Evolutionary conservation across 2,329 filamentous ascomycete species (phyloP).

Genomic region (Trichoderma brevicompactum): DNA sequence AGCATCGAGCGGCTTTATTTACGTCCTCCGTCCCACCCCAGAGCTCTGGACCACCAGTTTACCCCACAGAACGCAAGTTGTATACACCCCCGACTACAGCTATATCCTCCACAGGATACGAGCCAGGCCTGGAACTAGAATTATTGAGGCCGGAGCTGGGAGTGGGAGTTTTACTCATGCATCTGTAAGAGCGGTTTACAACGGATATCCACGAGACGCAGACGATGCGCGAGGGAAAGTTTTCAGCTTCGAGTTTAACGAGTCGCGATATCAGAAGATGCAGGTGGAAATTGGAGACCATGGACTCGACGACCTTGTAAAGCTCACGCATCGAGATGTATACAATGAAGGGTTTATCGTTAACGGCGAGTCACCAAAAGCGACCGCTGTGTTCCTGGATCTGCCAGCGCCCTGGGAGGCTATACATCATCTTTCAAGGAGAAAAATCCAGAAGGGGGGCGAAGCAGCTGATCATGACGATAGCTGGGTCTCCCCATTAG

Average conservation of each 20-base stretch:
- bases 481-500: conserved; percentile 64
- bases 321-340: conserved; percentile 78
- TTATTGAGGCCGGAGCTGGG: conserved; percentile 82
- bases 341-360: conserved; percentile 75
- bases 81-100: conserved; percentile 86
- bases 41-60: conserved; percentile 82
- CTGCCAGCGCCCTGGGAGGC: conserved; percentile 82
- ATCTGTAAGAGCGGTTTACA: conserved; percentile 74
- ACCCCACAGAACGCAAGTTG: conserved; percentile 82
- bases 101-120: conserved; percentile 79
- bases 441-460: conserved; percentile 36
- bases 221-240: conserved; percentile 65
- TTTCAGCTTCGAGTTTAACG: conserved; percentile 83
- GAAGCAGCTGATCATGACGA: conserved; percentile 34
- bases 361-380: conserved; percentile 61
- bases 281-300: conserved; percentile 71
- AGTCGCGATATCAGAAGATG: conserved; percentile 71
- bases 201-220: conserved; percentile 61
- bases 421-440: conserved; percentile 72
- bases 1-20: conserved; percentile 72
- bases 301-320: conserved; percentile 66
- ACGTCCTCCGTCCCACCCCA: conserved; percentile 77
- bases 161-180: conserved; percentile 86
- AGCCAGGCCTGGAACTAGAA: conserved; percentile 69
- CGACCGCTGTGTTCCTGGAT: conserved; percentile 77